Percentiles rank a stretch among this genome's conserved stretches.
These are phyloP conservation scores for Phlebiopsis flavidoalba DNA, from an alignment of 768 basidiomycete genomes.

Conservation along the genomic window DNA sequence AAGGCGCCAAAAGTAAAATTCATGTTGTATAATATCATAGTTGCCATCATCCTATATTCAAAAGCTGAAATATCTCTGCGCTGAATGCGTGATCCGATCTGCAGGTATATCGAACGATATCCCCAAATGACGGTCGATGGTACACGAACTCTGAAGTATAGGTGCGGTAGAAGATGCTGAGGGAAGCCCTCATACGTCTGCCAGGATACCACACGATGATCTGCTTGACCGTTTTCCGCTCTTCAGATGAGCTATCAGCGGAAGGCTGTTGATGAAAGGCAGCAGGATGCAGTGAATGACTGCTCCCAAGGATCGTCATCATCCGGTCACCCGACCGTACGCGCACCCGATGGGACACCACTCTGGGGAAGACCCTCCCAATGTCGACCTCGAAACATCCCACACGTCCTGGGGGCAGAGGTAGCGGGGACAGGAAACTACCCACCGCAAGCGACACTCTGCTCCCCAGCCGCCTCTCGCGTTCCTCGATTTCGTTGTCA, in stretches of 20 bases:
- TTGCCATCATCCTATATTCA: background rate
- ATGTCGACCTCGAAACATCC: constrained; percentile 71
- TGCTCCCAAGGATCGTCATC: constrained; percentile 63
- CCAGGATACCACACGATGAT: constrained; percentile 55
- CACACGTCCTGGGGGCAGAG: constrained; percentile 22
- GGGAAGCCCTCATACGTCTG: constrained; percentile 34
- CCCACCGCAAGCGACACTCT: background rate
- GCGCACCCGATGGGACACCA: constrained; percentile 70
- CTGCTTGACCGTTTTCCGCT: constrained; percentile 52
- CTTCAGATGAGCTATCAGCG: background rate
- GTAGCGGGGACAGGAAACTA: constrained; percentile 4
- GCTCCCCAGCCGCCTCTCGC: background rate
- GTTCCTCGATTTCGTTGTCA: background rate
- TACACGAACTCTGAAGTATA: background rate
- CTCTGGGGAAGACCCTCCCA: constrained; percentile 66
- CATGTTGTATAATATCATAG: background rate
- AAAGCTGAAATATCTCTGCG: no score
- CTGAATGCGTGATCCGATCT: no score
- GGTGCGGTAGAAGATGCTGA: background rate
- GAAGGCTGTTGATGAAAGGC: constrained; percentile 11
- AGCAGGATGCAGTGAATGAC: constrained; percentile 49
- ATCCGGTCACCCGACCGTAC: constrained; percentile 58
- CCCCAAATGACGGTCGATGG: no score
- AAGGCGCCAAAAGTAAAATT: background rate
- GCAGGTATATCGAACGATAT: no score